Evolutionary conservation across 768 basidiomycete species (phyloP), one percentile per base, ranked within the genome.

Genomic region (Tylopilus sp.): DNA sequence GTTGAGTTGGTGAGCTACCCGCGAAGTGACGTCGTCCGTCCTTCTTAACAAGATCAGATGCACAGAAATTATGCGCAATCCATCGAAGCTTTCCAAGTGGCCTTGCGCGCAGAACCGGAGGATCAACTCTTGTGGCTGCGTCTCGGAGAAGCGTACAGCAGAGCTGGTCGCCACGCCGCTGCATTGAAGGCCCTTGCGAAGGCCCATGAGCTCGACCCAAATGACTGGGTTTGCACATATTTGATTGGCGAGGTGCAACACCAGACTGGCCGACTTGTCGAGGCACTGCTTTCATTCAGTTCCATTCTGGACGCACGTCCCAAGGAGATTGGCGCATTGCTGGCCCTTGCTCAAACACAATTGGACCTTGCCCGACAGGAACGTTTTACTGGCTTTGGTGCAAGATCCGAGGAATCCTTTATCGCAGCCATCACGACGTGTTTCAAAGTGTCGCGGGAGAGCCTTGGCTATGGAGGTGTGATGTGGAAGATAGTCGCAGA

Each of bases 71-170:
- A 87, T 60, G 59, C 76, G 5, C 74, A 79, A 38, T 91, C 94
- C 2, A 91, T 92, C 30, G 82, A 88, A 57, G 84, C 87, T 0
- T 84, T 91, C 60, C 94, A 98, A 59, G 77, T 92, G n/a, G 85
- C 90, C 0, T 76, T 97, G 6, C 79, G 92, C 17, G 86, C 86
- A 7, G 80, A 90, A 20, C 78, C 83, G 2, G 80, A 84, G 3
- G 93, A 98, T 68, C 78, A 81, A 12, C 66, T 83, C 15, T 80
- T 86, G n/a, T 98, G 95, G 97, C 75, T 93, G 13, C 81, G 90
- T 33, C 77, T 99, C 3, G 95, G 95, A 2, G 92, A 97, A 68
- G 89, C 92, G 0, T 98, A 99, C 59, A 82, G 81, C 58, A 86
- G 80, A 62, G 86, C 91, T 11, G 95, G 97, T 44, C 82, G 92